Conservation (phyloP, 2,329 filamentous ascomycete species). For the Pseudopithomyces maydicus region DNA sequence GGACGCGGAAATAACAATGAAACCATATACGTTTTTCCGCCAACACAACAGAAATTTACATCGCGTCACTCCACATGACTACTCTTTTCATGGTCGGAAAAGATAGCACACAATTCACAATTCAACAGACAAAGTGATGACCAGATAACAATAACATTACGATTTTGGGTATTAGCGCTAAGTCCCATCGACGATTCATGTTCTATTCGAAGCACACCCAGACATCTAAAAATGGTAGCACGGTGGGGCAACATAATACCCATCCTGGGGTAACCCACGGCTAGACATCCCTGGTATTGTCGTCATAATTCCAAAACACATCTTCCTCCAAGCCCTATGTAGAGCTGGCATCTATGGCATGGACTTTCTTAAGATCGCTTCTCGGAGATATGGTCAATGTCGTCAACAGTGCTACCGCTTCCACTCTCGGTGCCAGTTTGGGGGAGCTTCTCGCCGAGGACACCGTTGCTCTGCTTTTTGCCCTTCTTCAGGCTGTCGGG, state of each 20-base stretch:
- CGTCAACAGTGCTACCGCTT: constrained; percentile 1
- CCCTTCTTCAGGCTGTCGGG: constrained; percentile 8
- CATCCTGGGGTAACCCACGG: not conserved
- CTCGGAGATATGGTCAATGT: constrained; percentile 3
- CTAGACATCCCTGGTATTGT: not conserved
- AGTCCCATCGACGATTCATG: not conserved
- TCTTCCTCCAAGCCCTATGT: not conserved
- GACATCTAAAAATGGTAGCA: not conserved
- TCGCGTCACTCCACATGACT: too few species aligned
- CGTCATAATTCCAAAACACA: not conserved
- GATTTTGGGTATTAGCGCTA: constrained; percentile 7
- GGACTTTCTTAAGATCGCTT: not conserved
- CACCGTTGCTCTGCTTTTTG: constrained; percentile 23
- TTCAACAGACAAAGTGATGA: too few species aligned
- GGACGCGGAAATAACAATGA: too few species aligned
- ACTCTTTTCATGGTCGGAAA: too few species aligned
- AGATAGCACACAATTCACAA: too few species aligned
- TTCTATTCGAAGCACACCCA: not conserved
- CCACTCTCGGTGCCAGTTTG: not conserved
- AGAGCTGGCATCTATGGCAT: too few species aligned
- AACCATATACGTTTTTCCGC: too few species aligned
- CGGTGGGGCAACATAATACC: not conserved
- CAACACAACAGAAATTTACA: too few species aligned
- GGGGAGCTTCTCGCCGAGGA: constrained; percentile 9
- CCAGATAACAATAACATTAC: not conserved